A percentile compares a stretch with the other conserved stretches of the same genome.
These are phyloP conservation scores for Linderniella brevidens DNA, from an alignment of 257 asterid genomes.

Conservation along the genomic window DNA sequence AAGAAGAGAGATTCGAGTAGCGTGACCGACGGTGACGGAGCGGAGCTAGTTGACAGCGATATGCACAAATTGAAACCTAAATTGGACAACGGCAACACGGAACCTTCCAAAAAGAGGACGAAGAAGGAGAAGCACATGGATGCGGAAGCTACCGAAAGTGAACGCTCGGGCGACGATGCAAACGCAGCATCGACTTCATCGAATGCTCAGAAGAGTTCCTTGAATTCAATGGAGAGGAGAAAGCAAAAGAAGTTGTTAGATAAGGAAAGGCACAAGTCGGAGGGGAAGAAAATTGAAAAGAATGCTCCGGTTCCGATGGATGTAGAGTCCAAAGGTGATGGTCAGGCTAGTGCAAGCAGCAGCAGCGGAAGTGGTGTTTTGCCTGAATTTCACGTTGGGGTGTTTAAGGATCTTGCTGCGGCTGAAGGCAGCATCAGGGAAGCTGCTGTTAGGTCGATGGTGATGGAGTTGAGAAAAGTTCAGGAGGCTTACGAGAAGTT, in stretches of 20 bases:
- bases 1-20: slow-evolving; percentile 37
- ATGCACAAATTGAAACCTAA: slow-evolving; percentile 8
- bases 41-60: background rate
- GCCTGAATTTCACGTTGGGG: slow-evolving; percentile 88
- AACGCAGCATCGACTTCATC: slow-evolving; percentile 28
- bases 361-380: slow-evolving; percentile 22
- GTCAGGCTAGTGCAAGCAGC: slow-evolving; percentile 16
- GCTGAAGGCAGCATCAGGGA: slow-evolving; percentile 48
- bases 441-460: slow-evolving; percentile 56
- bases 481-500: slow-evolving; percentile 62
- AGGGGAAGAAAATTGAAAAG: slow-evolving; percentile 17
- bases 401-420: slow-evolving; percentile 60
- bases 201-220: slow-evolving; percentile 8
- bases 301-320: slow-evolving; percentile 11
- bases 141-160: slow-evolving; percentile 16
- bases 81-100: slow-evolving; percentile 17
- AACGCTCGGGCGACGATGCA: slow-evolving; percentile 9
- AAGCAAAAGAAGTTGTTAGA: slow-evolving; percentile 42
- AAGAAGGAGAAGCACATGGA: slow-evolving; percentile 32
- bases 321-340: slow-evolving; percentile 17
- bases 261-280: slow-evolving; percentile 32
- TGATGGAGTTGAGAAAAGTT: slow-evolving; percentile 48
- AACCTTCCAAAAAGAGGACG: slow-evolving; percentile 36
- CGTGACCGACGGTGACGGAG: slow-evolving; percentile 18
- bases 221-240: slow-evolving; percentile 56